A percentile compares a stretch with the other conserved stretches of the same genome.
phyloP scores from a whole-genome alignment of 164 flowering plant species.

The Akebia trifoliata region DNA sequence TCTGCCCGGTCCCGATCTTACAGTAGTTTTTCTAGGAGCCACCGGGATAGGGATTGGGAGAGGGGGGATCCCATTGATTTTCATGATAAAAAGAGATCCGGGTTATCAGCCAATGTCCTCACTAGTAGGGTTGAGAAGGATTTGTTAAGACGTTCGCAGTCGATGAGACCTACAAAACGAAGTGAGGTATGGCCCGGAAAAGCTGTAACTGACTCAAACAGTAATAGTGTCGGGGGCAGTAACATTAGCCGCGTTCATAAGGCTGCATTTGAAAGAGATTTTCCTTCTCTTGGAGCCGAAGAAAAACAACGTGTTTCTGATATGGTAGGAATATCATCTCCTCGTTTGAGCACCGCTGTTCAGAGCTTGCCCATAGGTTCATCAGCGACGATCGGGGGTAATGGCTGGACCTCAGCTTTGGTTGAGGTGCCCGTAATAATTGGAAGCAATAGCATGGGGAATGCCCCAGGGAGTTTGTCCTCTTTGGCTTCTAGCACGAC shows the following conservation, averaged over 20 bases:
- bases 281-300: constrained; percentile 65
- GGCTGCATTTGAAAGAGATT: constrained; percentile 54
- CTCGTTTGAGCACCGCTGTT: constrained; percentile 48
- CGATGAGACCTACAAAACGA: constrained; percentile 48
- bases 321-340: constrained; percentile 64
- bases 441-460: constrained; percentile 36
- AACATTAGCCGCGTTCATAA: constrained; percentile 33
- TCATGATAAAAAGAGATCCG: constrained; percentile 45
- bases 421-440: constrained; percentile 62
- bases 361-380: constrained; percentile 62
- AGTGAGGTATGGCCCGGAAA: constrained; percentile 38
- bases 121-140: constrained; percentile 48
- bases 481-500: constrained; percentile 31
- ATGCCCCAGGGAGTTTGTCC: too few relatives aligned
- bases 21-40: constrained; percentile 67
- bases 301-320: constrained; percentile 54
- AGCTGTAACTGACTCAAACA: constrained; percentile 19
- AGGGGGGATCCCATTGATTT: constrained; percentile 23
- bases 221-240: constrained; percentile 24
- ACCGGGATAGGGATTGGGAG: constrained; percentile 64
- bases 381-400: constrained; percentile 57
- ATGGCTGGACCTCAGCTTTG: constrained; percentile 85
- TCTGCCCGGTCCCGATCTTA: constrained; percentile 29
- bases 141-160: constrained; percentile 49
- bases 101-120: constrained; percentile 17